phyloP scores from a whole-genome alignment of 2,329 filamentous ascomycete genomes.

The Aspergillus novofumigatus region DNA sequence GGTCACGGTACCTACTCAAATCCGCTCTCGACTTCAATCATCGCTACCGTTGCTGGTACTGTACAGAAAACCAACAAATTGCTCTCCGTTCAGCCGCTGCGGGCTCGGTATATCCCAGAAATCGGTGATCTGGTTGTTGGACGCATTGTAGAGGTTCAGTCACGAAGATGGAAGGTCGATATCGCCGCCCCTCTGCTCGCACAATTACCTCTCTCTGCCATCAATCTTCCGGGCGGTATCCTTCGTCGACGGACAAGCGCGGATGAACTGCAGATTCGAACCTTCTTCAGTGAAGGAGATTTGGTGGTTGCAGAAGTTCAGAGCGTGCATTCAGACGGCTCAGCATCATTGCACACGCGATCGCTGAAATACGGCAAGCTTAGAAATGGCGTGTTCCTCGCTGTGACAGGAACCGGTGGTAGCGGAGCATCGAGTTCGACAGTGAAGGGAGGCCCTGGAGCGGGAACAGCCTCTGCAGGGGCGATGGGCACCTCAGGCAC shows the following conservation, averaged over 20 bases:
- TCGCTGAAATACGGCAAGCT: constrained; percentile 92
- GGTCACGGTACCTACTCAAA: constrained; percentile 88
- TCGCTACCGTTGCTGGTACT: constrained; percentile 85
- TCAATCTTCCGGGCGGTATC: constrained; percentile 93
- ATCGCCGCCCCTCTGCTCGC: constrained; percentile 84
- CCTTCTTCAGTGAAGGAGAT: constrained; percentile 96
- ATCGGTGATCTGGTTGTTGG: constrained; percentile 95
- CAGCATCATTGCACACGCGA: constrained; percentile 82
- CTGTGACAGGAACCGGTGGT: constrained; percentile 75
- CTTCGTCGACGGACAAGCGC: constrained; percentile 87
- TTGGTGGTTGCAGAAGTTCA: constrained; percentile 93
- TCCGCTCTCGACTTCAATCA: constrained; percentile 61
- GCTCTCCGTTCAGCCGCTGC: constrained; percentile 82
- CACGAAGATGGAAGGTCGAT: constrained; percentile 90
- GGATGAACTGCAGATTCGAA: constrained; percentile 93
- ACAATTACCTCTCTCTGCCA: constrained; percentile 76
- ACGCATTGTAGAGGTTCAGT: constrained; percentile 90
- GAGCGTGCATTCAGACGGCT: constrained; percentile 78
- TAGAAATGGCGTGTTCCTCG: constrained; percentile 84
- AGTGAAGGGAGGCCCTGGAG: constrained; percentile 28
- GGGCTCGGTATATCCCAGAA: constrained; percentile 89
- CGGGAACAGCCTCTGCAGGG: constrained; percentile 49
- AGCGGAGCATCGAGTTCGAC: constrained; percentile 47
- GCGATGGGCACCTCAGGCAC: constrained; percentile 61
- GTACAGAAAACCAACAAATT: constrained; percentile 95